A percentile compares a stretch with the other conserved stretches of the same genome.
Conservation (phyloP, 116 monocot species). For the Iris pallida region DNA sequence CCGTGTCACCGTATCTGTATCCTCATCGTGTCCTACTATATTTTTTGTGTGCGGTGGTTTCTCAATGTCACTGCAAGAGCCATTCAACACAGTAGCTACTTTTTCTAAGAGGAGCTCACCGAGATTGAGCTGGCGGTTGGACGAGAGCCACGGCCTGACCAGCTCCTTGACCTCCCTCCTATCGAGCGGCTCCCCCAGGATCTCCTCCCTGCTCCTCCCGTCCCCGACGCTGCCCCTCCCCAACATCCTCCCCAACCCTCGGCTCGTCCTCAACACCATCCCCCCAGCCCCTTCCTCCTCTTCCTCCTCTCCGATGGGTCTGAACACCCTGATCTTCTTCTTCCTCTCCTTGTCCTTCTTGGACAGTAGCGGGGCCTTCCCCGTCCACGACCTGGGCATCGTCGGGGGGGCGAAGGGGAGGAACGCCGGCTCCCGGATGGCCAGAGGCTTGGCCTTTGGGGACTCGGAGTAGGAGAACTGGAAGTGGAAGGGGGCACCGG, state of each 20-base stretch:
- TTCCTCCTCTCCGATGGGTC: slow-evolving; percentile 22
- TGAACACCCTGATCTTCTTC: slow-evolving; percentile 57
- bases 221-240: slow-evolving; percentile 17
- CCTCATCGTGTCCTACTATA: no score
- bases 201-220: slow-evolving; percentile 68
- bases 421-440: slow-evolving; percentile 89
- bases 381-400: slow-evolving; percentile 93
- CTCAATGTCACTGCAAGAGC: no score
- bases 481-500: slow-evolving; percentile 84
- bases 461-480: slow-evolving; percentile 93
- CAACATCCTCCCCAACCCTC: slow-evolving; percentile 6
- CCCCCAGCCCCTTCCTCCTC: slow-evolving; percentile 11
- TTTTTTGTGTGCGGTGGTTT: no score
- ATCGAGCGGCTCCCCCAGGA: slow-evolving; percentile 69
- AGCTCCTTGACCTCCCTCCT: slow-evolving; percentile 48
- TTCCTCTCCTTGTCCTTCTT: slow-evolving; percentile 91
- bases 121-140: slow-evolving; percentile 83
- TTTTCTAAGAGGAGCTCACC: slow-evolving; percentile 28
- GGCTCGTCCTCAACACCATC: slow-evolving; percentile 28
- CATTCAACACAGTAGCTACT: no score
- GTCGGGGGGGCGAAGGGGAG: slow-evolving; percentile 81
- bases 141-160: slow-evolving; percentile 51
- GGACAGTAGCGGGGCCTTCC: slow-evolving; percentile 82
- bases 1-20: no score
- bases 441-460: slow-evolving; percentile 66